These are phyloP conservation scores for Zygosaccharomyces bailii DNA, from an alignment of 805 yeast genomes.

Conservation along the genomic window DNA sequence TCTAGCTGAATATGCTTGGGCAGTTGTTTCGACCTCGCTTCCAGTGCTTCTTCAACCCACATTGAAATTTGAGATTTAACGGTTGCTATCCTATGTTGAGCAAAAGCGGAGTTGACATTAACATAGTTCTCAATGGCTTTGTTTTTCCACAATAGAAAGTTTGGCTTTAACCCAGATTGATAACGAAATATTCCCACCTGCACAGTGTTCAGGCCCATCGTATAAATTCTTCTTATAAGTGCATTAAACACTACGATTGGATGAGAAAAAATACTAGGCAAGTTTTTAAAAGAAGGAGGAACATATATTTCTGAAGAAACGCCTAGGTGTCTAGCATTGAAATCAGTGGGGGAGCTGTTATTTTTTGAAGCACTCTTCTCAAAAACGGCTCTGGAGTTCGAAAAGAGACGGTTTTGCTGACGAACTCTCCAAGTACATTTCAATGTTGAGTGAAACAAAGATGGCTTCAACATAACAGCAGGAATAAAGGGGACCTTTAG, in stretches of 20 bases:
- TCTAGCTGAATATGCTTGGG: constrained; percentile 59
- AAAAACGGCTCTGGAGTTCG: constrained; percentile 6
- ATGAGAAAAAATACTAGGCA: constrained; percentile 41
- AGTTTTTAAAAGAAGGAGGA: constrained; percentile 46
- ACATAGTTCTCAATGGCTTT: constrained; percentile 74
- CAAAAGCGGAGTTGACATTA: constrained; percentile 78
- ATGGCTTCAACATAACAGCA: neutral
- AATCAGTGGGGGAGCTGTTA: constrained; percentile 20
- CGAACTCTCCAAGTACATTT: neutral
- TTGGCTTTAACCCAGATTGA: constrained; percentile 65
- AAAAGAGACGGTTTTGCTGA: constrained; percentile 2
- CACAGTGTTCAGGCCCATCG: constrained; percentile 65
- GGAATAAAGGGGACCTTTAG: no score
- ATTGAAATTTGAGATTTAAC: constrained; percentile 48
- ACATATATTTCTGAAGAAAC: constrained; percentile 45
- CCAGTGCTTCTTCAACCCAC: constrained; percentile 61
- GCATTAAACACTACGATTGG: constrained; percentile 46
- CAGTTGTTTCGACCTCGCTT: constrained; percentile 47
- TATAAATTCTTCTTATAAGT: constrained; percentile 56
- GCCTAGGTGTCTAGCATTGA: constrained; percentile 42
- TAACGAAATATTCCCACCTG: constrained; percentile 64
- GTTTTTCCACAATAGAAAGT: constrained; percentile 78
- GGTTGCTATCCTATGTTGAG: constrained; percentile 48
- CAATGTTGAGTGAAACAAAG: neutral
- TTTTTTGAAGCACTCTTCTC: constrained; percentile 11